A percentile compares a stretch with the other conserved stretches of the same genome.
Conservation (phyloP, 2,329 filamentous ascomycete genomes). For the Nannizziopsis barbatae region DNA sequence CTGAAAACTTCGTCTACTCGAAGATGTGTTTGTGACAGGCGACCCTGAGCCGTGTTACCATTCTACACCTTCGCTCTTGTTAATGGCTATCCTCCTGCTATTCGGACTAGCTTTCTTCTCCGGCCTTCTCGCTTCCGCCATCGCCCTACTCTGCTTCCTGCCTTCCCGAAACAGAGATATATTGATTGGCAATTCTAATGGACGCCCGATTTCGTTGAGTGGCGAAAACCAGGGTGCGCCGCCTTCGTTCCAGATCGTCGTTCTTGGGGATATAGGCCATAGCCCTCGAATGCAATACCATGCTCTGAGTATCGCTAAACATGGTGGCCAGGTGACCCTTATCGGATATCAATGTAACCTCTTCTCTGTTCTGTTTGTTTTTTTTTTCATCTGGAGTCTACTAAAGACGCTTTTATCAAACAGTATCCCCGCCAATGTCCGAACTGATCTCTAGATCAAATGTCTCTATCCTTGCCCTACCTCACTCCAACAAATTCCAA, state of each 20-base stretch:
- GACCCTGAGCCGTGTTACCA: too few relatives aligned
- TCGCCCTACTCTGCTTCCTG: neutral
- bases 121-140: neutral
- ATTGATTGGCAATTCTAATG: conserved; percentile 2
- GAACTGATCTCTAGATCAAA: conserved; percentile 57
- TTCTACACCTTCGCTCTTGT: too few relatives aligned
- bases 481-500: conserved; percentile 52
- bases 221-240: neutral
- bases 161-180: neutral
- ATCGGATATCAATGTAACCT: conserved; percentile 71
- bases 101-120: neutral
- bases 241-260: conserved; percentile 48
- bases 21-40: too few relatives aligned
- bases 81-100: neutral
- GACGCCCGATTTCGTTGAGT: neutral
- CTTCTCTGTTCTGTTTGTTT: neutral
- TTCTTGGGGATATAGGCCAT: conserved; percentile 87
- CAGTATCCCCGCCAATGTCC: conserved; percentile 71
- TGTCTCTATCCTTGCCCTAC: conserved; percentile 61
- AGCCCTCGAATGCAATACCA: conserved; percentile 99
- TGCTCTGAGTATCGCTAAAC: conserved; percentile 77
- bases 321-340: conserved; percentile 68
- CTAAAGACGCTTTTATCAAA: neutral
- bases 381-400: neutral
- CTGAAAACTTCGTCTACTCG: too few relatives aligned